Evolutionary conservation across 2,329 filamentous ascomycete genomes (phyloP).

Genomic region (Fusarium globosum): DNA sequence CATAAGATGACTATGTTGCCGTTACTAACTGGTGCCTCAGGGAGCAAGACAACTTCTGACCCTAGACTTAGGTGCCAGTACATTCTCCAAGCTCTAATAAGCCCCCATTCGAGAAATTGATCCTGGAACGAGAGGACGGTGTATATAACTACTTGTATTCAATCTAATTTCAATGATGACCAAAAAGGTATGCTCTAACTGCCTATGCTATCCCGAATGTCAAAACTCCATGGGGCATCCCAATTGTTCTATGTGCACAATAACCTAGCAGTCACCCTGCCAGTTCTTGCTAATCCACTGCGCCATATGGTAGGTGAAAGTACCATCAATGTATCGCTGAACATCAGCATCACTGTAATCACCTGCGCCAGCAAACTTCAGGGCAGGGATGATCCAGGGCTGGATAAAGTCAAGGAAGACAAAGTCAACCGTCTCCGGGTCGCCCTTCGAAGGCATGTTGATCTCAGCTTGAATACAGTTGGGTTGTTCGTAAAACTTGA

Average conservation of each 20-base stretch:
- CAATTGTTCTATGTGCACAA: not conserved
- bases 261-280: constrained; percentile 57
- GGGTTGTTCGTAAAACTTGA: constrained; percentile 81
- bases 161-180: constrained; percentile 6
- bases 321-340: constrained; percentile 62
- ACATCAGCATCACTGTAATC: constrained; percentile 61
- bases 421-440: constrained; percentile 82
- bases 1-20: fast-evolving
- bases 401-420: constrained; percentile 94
- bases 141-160: not conserved
- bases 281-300: constrained; percentile 71
- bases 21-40: fast-evolving
- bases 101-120: fast-evolving
- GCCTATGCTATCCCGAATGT: not conserved
- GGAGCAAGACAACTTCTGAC: fast-evolving
- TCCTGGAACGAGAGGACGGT: too few relatives aligned
- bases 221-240: constrained; percentile 21
- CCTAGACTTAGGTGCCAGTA: fast-evolving
- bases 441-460: constrained; percentile 65
- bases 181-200: not conserved
- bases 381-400: constrained; percentile 80
- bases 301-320: constrained; percentile 66
- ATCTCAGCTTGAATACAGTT: constrained; percentile 83
- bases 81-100: fast-evolving
- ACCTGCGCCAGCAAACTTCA: constrained; percentile 68